Percentiles rank a stretch among this genome's conserved stretches.
Evolutionary conservation across 2,329 filamentous ascomycete species (phyloP).

Genomic region (Blastomyces gilchristii): DNA sequence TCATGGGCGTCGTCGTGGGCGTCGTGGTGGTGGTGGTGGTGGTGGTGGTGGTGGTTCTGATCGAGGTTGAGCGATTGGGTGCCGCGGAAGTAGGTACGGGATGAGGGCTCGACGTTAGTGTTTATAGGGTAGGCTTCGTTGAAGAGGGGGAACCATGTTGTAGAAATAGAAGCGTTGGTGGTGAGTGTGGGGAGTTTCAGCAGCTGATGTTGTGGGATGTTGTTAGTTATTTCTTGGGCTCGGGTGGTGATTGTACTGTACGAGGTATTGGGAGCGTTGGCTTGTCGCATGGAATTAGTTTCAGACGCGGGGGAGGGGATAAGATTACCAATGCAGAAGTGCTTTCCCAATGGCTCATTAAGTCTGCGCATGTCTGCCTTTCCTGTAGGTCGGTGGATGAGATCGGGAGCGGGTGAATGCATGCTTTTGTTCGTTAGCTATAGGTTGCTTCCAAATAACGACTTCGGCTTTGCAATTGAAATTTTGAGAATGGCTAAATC

Average conservation of each 20-base stretch:
- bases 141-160: constrained; percentile 24
- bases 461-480: too few relatives aligned
- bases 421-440: constrained; percentile 18
- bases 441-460: not conserved
- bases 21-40: constrained; percentile 11
- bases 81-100: constrained; percentile 22
- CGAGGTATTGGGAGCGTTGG: not conserved
- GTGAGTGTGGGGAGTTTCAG: constrained; percentile 18
- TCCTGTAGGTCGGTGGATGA: constrained; percentile 19
- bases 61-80: constrained; percentile 13
- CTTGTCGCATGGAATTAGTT: not conserved
- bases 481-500: too few relatives aligned
- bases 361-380: constrained; percentile 30
- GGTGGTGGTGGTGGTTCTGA: constrained; percentile 7
- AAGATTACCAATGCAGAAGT: constrained; percentile 21
- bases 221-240: not conserved
- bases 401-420: constrained; percentile 29
- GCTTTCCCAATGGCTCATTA: constrained; percentile 8
- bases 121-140: constrained; percentile 18
- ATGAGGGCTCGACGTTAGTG: not conserved
- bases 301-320: not conserved
- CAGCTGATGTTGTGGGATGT: constrained; percentile 13
- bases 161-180: constrained; percentile 3
- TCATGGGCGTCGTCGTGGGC: not conserved
- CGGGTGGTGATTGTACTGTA: not conserved